phyloP scores from a whole-genome alignment of 164 flowering plant genomes.

The Santalum album region DNA sequence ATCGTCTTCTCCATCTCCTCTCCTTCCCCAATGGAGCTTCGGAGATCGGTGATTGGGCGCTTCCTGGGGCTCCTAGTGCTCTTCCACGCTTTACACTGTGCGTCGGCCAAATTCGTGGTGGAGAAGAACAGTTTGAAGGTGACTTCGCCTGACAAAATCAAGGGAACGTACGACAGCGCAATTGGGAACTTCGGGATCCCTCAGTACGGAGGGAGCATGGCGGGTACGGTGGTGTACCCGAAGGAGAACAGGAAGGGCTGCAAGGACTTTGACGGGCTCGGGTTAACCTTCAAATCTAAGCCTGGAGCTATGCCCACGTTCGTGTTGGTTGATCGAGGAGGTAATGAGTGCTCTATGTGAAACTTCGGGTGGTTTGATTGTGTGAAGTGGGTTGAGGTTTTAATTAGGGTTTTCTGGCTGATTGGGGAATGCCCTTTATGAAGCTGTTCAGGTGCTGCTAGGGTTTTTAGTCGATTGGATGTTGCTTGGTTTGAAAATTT shows the following conservation, averaged over 20 bases:
- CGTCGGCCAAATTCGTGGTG: constrained; percentile 56
- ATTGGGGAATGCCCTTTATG: constrained; percentile 6
- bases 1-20: neutral
- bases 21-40: constrained; percentile 12
- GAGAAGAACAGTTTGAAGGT: constrained; percentile 90
- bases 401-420: neutral
- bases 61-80: constrained; percentile 34
- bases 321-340: constrained; percentile 89
- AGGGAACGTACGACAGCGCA: constrained; percentile 76
- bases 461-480: neutral
- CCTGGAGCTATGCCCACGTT: constrained; percentile 76
- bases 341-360: constrained; percentile 17
- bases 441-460: no score
- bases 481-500: neutral
- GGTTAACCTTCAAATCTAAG: constrained; percentile 49
- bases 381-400: no score
- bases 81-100: constrained; percentile 6
- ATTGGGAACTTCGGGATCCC: constrained; percentile 95
- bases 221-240: constrained; percentile 67
- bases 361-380: neutral
- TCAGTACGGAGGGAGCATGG: constrained; percentile 91
- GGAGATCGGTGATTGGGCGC: constrained; percentile 2
- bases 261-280: constrained; percentile 43
- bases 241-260: constrained; percentile 73
- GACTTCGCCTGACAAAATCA: constrained; percentile 64